A percentile compares a stretch with the other conserved stretches of the same genome.
phyloP scores from a whole-genome alignment of 805 yeast species.

The Torulaspora delbrueckii region DNA sequence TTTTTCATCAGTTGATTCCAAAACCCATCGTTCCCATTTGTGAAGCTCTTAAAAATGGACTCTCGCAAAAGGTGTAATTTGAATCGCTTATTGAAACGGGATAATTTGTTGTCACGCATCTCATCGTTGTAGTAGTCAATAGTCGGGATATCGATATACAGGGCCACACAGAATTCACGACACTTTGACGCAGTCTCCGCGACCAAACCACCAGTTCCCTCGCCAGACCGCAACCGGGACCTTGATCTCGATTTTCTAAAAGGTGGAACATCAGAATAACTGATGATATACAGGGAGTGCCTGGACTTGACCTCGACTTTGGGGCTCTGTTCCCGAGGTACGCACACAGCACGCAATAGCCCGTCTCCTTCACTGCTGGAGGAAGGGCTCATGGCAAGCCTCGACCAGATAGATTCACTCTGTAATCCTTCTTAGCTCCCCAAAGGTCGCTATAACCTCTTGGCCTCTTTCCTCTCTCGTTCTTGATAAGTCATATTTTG shows the following conservation, averaged over 20 bases:
- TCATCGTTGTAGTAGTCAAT: constrained; percentile 35
- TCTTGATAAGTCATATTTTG: background rate
- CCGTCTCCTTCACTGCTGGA: background rate
- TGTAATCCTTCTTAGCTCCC: background rate
- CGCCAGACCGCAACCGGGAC: background rate
- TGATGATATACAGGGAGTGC: constrained; percentile 29
- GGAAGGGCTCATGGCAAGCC: constrained; percentile 2
- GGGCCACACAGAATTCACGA: constrained; percentile 20
- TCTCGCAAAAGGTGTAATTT: constrained; percentile 29
- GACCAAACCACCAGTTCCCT: background rate
- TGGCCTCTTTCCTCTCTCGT: background rate
- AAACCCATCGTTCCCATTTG: constrained; percentile 23
- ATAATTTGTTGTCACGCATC: constrained; percentile 24
- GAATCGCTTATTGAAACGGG: constrained; percentile 29
- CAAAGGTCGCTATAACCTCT: background rate
- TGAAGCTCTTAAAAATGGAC: constrained; percentile 25
- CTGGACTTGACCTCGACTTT: constrained; percentile 29
- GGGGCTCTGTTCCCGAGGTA: constrained; percentile 11
- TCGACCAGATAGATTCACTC: background rate
- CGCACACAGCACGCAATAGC: constrained; percentile 5
- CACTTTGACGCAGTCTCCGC: constrained; percentile 6
- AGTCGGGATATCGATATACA: constrained; percentile 34
- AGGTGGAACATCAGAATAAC: constrained; percentile 28
- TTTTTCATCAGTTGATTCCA: constrained; percentile 19
- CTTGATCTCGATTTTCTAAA: constrained; percentile 1